Conservation (phyloP, 2,329 filamentous ascomycete species). For the Neofusicoccum ribis region DNA sequence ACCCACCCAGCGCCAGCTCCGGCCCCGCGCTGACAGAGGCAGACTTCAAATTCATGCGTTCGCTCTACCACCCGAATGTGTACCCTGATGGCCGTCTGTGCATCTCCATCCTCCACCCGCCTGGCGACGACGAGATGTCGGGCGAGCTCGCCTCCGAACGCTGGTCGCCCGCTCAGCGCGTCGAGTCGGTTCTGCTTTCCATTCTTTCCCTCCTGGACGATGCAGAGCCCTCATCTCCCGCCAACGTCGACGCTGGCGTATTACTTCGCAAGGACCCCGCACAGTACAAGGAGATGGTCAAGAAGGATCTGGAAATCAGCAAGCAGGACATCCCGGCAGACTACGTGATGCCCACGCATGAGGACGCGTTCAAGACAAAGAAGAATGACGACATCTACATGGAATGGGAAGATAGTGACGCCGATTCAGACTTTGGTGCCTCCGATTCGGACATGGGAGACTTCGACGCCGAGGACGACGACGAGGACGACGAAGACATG, state of each 20-base stretch:
- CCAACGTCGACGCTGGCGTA: slow-evolving; percentile 90
- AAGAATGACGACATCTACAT: slow-evolving; percentile 64
- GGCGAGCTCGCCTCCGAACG: slow-evolving; percentile 87
- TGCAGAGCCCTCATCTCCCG: slow-evolving; percentile 88
- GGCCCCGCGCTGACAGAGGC: background rate
- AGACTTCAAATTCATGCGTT: slow-evolving; percentile 79
- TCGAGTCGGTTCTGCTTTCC: slow-evolving; percentile 91
- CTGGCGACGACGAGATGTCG: slow-evolving; percentile 89
- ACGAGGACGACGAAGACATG: slow-evolving; percentile 62
- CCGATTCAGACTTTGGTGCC: slow-evolving; percentile 69
- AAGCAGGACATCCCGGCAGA: slow-evolving; percentile 77
- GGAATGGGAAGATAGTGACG: slow-evolving; percentile 48
- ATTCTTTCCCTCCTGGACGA: slow-evolving; percentile 91
- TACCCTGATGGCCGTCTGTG: slow-evolving; percentile 88
- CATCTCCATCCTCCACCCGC: slow-evolving; percentile 92
- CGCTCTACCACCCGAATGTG: slow-evolving; percentile 90
- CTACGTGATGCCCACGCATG: slow-evolving; percentile 77
- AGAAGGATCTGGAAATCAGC: slow-evolving; percentile 68
- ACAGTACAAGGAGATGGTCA: slow-evolving; percentile 69
- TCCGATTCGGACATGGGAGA: slow-evolving; percentile 52
- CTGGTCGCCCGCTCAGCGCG: slow-evolving; percentile 91
- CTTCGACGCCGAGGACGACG: slow-evolving; percentile 51
- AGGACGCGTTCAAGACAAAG: slow-evolving; percentile 63
- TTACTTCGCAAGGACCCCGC: slow-evolving; percentile 73
- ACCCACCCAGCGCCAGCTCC: background rate